These are phyloP conservation scores for Cucurbita ficifolia DNA, from an alignment of 306 rosid genomes.

Conservation along the genomic window DNA sequence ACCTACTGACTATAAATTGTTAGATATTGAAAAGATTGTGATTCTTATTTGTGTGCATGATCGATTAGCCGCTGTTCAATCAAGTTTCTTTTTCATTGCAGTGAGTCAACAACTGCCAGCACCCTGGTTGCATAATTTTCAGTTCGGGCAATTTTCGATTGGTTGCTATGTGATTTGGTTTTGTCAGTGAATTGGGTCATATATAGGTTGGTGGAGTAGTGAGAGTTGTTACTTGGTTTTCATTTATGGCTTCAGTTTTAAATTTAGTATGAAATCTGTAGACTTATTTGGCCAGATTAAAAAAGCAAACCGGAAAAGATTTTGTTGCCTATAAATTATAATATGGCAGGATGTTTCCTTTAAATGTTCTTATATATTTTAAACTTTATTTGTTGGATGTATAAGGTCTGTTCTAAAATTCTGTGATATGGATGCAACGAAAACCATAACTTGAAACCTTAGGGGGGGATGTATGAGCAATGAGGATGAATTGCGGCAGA, in stretches of 20 bases:
- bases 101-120: constrained; percentile 10
- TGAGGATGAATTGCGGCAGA: background rate
- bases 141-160: background rate
- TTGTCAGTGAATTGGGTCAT: background rate
- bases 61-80: constrained; percentile 1
- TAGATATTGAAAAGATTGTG: background rate
- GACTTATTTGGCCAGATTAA: background rate
- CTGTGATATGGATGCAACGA: background rate
- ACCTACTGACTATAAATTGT: background rate
- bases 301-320: background rate
- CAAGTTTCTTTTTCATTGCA: background rate
- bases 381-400: background rate
- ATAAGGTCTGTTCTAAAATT: background rate
- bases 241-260: background rate
- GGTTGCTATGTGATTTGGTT: background rate
- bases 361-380: background rate
- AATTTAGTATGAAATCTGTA: background rate
- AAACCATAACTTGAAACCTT: background rate
- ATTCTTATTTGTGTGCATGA: background rate
- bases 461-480: too few species aligned
- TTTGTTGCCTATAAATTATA: background rate
- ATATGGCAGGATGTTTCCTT: background rate
- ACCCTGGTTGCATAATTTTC: constrained; percentile 4
- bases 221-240: background rate
- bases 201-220: background rate